These are phyloP conservation scores for Alternaria sp. DNA, from an alignment of 2,329 filamentous ascomycete species.

Conservation along the genomic window DNA sequence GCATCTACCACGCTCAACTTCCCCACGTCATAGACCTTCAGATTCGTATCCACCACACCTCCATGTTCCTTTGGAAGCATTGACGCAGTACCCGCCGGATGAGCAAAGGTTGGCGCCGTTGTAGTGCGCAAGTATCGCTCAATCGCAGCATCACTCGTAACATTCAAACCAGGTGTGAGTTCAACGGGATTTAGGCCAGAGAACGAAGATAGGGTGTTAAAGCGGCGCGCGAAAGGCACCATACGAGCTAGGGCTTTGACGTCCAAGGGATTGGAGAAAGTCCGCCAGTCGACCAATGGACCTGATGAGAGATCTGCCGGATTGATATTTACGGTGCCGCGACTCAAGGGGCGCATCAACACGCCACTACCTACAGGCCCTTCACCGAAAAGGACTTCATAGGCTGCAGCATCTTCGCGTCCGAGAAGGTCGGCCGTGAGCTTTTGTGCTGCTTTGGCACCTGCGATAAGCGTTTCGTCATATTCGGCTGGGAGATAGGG, in stretches of 20 bases:
- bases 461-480: conserved; percentile 10
- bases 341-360: conserved; percentile 7
- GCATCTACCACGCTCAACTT: conserved; percentile 16
- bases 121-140: neutral
- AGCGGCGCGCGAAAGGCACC: conserved; percentile 37
- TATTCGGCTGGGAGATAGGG: conserved; percentile 22
- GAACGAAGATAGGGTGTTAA: conserved; percentile 22
- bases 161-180: conserved; percentile 25
- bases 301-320: conserved; percentile 33
- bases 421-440: conserved; percentile 27
- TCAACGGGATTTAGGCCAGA: conserved; percentile 23
- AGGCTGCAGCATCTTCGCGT: conserved; percentile 29
- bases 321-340: conserved; percentile 47
- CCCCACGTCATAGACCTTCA: conserved; percentile 31
- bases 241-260: conserved; percentile 35
- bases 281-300: conserved; percentile 27
- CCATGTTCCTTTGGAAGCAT: conserved; percentile 23
- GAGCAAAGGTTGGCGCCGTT: conserved; percentile 18
- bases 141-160: conserved; percentile 14
- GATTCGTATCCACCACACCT: conserved; percentile 28
- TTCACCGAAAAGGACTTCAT: conserved; percentile 32
- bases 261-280: conserved; percentile 43
- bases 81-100: conserved; percentile 28
- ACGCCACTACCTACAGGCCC: conserved; percentile 15
- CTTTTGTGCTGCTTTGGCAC: conserved; percentile 30